Conservation (phyloP, 345 rosid species). For the Toxicodendron radicans region DNA sequence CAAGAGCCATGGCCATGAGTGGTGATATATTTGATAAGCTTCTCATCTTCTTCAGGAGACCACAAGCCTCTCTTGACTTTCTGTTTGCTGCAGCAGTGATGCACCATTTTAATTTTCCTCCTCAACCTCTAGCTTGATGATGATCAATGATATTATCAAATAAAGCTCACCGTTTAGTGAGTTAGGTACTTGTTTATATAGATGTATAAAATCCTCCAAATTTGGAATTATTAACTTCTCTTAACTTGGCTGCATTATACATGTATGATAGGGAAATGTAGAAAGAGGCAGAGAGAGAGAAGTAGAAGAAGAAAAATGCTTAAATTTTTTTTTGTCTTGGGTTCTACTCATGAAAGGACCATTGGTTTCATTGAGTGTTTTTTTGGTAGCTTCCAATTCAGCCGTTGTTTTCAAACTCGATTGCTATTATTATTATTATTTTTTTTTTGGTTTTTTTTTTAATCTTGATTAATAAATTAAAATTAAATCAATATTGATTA, state of each 20-base stretch:
- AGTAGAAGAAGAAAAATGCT: conserved; percentile 2
- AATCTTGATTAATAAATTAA: not conserved
- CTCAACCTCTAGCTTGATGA: not conserved
- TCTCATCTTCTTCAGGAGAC: conserved; percentile 77
- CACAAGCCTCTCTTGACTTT: conserved; percentile 68
- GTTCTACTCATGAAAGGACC: conserved; percentile 34
- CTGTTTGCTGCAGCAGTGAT: conserved; percentile 63
- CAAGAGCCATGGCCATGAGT: conserved; percentile 56
- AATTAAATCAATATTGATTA: too few relatives aligned
- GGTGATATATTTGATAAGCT: conserved; percentile 41
- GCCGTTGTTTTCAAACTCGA: conserved; percentile 19
- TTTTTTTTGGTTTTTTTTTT: not conserved
- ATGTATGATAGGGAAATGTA: not conserved
- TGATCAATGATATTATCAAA: not conserved
- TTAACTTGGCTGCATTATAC: not conserved
- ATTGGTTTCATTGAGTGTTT: conserved; percentile 29
- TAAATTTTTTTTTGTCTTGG: conserved; percentile 14
- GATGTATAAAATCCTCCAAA: not conserved
- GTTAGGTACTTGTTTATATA: not conserved
- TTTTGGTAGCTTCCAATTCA: conserved; percentile 23
- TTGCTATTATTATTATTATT: conserved; percentile 8
- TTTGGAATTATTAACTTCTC: not conserved
- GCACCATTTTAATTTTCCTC: conserved; percentile 35
- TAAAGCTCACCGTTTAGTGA: not conserved
- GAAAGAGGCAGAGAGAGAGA: not conserved